Evolutionary conservation across 345 rosid species (phyloP), one percentile per base, ranked within the genome.

Genomic region (Syzygium grande): DNA sequence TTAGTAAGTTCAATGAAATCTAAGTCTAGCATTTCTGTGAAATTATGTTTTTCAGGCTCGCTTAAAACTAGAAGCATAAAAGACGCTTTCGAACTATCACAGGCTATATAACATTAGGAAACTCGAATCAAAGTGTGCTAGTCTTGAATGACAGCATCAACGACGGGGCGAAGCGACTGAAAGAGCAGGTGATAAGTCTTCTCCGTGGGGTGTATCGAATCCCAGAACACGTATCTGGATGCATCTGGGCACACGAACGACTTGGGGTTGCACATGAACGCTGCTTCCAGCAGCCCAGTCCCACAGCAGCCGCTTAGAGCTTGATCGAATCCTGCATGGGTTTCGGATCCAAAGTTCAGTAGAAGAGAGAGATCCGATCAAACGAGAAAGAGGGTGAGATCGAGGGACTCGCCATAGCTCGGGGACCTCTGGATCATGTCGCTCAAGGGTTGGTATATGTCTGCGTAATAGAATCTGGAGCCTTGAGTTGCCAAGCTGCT

Each of bases 181-280:
- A 94, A 91, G n/a, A 93, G 0, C 23, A 86, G 87, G 85, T 85
- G 77, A 58, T 95, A 97, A 6, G 95, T 84, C 88, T 87, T 90
- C 88, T 96, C 95, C 1, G 95, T 93, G 86, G 99, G 99, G 87
- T 97, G 99, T 63, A 97, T 92, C 3, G 99, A 92, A 89, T 97
- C 99, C 90, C 95, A 97, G 79, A 97, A 97, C 13, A 95, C 94
- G 89, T 93, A 96, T 51, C 92, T 93, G 5, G 98, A 94, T 5
- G 95, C 93, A 88, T 97, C 95, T 4, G 92, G 55, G 87, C 99
- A 97, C 78, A 96, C 88, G 19, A 46, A 91, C 41, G 98, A 94
- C 46, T 89, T 88, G 51, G 95, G 94, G 86, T 97, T 96, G 87
- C 99, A 97, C 85, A 96, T 55, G 16, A 93, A 6, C 51, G 90